Percentiles rank a stretch among this genome's conserved stretches.
Evolutionary conservation across 441 rosid genomes (phyloP).

Genomic region (Hura crepitans): DNA sequence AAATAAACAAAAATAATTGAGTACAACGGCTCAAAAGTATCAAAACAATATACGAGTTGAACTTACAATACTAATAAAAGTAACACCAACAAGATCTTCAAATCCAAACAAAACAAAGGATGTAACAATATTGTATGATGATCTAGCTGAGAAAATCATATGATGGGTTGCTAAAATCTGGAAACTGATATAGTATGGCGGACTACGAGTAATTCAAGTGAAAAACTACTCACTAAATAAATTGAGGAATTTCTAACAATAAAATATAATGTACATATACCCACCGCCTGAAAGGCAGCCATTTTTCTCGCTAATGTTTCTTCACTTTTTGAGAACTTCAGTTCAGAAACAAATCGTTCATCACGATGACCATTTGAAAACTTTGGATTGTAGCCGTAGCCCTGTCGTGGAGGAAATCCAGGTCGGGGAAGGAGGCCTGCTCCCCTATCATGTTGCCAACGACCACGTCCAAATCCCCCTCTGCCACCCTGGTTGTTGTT

Average conservation of each 20-base stretch:
- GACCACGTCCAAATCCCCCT: constrained; percentile 72
- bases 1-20: neutral
- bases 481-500: constrained; percentile 49
- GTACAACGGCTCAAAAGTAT: neutral
- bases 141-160: constrained; percentile 1
- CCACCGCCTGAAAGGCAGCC: constrained; percentile 83
- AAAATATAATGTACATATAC: constrained; percentile 11
- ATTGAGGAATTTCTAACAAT: neutral
- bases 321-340: constrained; percentile 75
- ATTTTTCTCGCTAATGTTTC: constrained; percentile 78
- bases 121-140: neutral
- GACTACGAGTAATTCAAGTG: constrained; percentile 1
- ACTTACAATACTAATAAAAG: constrained; percentile 2
- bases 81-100: neutral
- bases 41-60: neutral
- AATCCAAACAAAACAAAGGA: neutral
- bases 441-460: constrained; percentile 86
- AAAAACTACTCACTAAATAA: constrained; percentile 1
- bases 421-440: constrained; percentile 90
- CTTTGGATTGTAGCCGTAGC: constrained; percentile 60
- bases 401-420: constrained; percentile 68
- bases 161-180: constrained; percentile 1
- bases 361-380: constrained; percentile 71
- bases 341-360: constrained; percentile 87
- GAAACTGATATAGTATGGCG: constrained; percentile 4